Conservation (phyloP, 148 eudicot species). For the Dysphania ambrosioides region DNA sequence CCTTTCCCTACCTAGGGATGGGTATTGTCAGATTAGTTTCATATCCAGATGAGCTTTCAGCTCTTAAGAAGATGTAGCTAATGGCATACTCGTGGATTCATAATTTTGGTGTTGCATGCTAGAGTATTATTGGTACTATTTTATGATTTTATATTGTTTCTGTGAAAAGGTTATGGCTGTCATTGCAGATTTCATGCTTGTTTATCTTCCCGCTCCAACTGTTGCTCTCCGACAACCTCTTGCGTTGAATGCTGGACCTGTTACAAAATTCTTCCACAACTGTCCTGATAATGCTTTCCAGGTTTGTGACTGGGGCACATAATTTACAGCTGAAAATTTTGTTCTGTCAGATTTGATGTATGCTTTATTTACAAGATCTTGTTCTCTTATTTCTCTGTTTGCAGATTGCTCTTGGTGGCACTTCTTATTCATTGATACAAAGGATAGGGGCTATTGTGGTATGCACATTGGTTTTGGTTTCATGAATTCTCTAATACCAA, state of each 20-base stretch:
- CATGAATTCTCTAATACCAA: neutral
- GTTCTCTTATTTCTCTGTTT: constrained; percentile 21
- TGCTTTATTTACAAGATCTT: neutral
- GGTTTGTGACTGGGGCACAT: constrained; percentile 32
- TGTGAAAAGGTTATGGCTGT: constrained; percentile 82
- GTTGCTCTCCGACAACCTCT: constrained; percentile 73
- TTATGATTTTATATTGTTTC: constrained; percentile 19
- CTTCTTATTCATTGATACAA: constrained; percentile 73
- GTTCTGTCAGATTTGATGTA: neutral
- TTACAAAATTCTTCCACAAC: constrained; percentile 68
- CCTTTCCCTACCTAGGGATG: neutral
- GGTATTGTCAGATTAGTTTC: neutral
- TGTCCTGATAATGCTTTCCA: constrained; percentile 98
- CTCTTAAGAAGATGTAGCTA: neutral
- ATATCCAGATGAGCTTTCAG: neutral
- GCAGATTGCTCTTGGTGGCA: constrained; percentile 76
- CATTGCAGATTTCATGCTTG: constrained; percentile 98
- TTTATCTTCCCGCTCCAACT: constrained; percentile 96
- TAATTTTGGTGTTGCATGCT: neutral
- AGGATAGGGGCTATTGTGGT: constrained; percentile 87
- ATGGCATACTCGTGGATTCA: constrained; percentile 5
- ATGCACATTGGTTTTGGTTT: constrained; percentile 25
- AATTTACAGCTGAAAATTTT: neutral
- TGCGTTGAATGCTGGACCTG: constrained; percentile 53
- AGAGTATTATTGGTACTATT: neutral